These are phyloP conservation scores for Posidonia australis DNA, from an alignment of 106 monocot genomes.

Conservation along the genomic window DNA sequence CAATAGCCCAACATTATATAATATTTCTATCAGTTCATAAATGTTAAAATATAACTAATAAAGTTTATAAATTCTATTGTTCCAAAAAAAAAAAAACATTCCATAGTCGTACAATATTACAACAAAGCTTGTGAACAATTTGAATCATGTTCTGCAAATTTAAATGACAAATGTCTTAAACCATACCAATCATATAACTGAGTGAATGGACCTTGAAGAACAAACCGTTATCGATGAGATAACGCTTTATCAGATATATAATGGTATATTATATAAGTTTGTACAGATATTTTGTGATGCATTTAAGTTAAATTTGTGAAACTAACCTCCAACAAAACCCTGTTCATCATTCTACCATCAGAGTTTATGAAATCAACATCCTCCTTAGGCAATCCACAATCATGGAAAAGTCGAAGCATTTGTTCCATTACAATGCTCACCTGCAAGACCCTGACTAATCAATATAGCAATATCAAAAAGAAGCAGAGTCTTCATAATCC, in stretches of 20 bases:
- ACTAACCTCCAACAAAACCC: conserved; percentile 65
- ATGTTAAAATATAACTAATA: too few relatives aligned
- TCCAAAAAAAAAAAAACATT: too few relatives aligned
- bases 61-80: too few relatives aligned
- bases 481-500: background rate
- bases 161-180: too few relatives aligned
- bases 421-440: conserved; percentile 99
- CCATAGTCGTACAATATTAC: too few relatives aligned
- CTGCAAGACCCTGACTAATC: conserved; percentile 16
- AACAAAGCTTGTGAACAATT: background rate
- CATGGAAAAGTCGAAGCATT: conserved; percentile 84
- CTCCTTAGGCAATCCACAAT: conserved; percentile 71
- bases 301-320: background rate
- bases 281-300: too few relatives aligned
- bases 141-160: background rate
- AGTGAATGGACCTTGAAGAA: too few relatives aligned
- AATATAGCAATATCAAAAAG: background rate
- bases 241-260: too few relatives aligned
- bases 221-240: too few relatives aligned
- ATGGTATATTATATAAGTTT: too few relatives aligned
- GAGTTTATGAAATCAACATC: conserved; percentile 90
- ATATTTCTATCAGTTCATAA: too few relatives aligned
- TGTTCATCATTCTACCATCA: conserved; percentile 86
- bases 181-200: too few relatives aligned
- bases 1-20: background rate